A percentile compares a stretch with the other conserved stretches of the same genome.
Evolutionary conservation across 1,284 basidiomycete species (phyloP).

Genomic region (Chalciporus sp.): DNA sequence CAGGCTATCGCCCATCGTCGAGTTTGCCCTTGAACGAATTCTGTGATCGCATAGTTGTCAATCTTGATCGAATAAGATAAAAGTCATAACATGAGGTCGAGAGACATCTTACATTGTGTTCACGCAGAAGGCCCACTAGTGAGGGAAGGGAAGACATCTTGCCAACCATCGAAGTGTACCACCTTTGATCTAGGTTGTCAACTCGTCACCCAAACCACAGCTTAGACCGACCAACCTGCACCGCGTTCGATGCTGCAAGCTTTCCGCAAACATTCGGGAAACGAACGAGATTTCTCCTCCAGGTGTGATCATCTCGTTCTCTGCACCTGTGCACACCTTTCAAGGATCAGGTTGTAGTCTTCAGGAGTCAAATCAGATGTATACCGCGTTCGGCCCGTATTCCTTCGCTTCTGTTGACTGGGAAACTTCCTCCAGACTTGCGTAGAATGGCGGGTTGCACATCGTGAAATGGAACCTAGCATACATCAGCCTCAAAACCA

Average conservation of each 20-base stretch:
- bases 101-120: slow-evolving; percentile 45
- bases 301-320: slow-evolving; percentile 82
- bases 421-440: slow-evolving; percentile 66
- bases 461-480: slow-evolving; percentile 72
- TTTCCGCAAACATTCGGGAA: slow-evolving; percentile 76
- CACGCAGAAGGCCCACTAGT: slow-evolving; percentile 60
- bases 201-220: too few species aligned
- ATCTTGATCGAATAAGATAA: slow-evolving; percentile 48
- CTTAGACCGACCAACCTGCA: slow-evolving; percentile 48
- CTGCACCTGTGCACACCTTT: slow-evolving; percentile 80
- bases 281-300: slow-evolving; percentile 90
- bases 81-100: background rate
- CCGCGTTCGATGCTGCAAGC: slow-evolving; percentile 43
- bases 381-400: slow-evolving; percentile 63
- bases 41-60: slow-evolving; percentile 82
- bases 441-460: slow-evolving; percentile 97
- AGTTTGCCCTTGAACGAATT: slow-evolving; percentile 85
- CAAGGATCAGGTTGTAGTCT: slow-evolving; percentile 2
- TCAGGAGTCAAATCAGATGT: background rate
- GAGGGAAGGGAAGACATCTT: slow-evolving; percentile 74
- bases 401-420: slow-evolving; percentile 65
- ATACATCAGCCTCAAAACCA: background rate
- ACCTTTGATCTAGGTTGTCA: slow-evolving; percentile 47
- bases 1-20: slow-evolving; percentile 88
- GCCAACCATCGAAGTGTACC: slow-evolving; percentile 93